Base-by-base conservation (phyloP, 164 flowering plant species). In the Aristolochia californica region DNA sequence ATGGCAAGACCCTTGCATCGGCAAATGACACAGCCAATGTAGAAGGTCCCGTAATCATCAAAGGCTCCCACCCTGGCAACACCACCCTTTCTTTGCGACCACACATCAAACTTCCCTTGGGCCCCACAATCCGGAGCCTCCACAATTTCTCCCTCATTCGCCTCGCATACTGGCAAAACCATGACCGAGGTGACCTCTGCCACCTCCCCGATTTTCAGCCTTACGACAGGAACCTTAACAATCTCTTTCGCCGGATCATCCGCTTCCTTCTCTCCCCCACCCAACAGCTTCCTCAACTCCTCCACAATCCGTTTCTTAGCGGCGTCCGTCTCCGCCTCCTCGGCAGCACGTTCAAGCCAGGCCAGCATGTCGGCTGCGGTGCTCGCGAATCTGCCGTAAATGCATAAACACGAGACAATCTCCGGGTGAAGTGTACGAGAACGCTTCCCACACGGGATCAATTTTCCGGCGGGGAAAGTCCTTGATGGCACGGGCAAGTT, bases 401-500 rank as follows among this genome's bases (percentile, higher is more conserved):
- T 75, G 74, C 88, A 78, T 77, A 61, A 74, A 91, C 2, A 88
- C 68, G 40, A 88, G 68, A 58, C 91, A 84, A 63, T 91, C 98
- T 0, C 88, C 93, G 0, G 98, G 90, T 4, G 53, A 16, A 10
- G 40, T 5, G 20, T 77, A 74, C 21, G 77, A 71, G 50, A 88
- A 88, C 45, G 55, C 20, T 16, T 74, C 84, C 94, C 91, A 88
- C 0, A 83, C 86, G 2, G 38, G 59, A 14, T 86, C 93, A n/a
- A 72, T 81, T 0, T 64, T 58, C 62, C 96, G 58, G 8, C 87
- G 59, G 0, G 94, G 95, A 58, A 74, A 85, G 67, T 91, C 98
- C 80, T 91, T 91, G 30, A 91, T 76, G 2, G 96, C 74, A 22
- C 83, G 72, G 13, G 98, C 98, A 16, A 91, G 65, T 17, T 91